Base-by-base conservation (phyloP, 176 grass and related monocot species). In the Triticum turgidum region DNA sequence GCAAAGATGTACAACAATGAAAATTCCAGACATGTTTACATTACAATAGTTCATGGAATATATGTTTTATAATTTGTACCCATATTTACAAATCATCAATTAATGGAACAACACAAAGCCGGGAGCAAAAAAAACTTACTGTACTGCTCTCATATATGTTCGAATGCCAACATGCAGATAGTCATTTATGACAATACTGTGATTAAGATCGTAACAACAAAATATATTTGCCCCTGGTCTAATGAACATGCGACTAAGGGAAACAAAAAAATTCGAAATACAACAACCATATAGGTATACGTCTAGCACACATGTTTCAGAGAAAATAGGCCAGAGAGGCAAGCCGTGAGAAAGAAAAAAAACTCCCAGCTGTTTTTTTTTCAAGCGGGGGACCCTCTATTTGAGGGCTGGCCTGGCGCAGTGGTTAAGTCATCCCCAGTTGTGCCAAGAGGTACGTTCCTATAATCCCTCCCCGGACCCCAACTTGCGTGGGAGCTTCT, bases 181-280 rank as follows among this genome's bases (percentile, higher is more conserved):
- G 5, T 66, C 0, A 32, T 66, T 66, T 66, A 66, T 32, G 12
- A 13, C 27, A 66, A 66, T 66, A 15, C 13, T 49, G 11, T 47
- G 12, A 49, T 65, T 29, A 65, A 65, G 25, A 30, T 62, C 3
- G 21, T 62, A 10, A 62, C 61, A 62, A 8, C n/a, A 86, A 84
- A 80, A 80, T n/a, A 67, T 65, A 81, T 49, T 38, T 56, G 21
- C 56, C 95, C 95, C 89, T 98, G 95, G 80, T 95, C 95, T 93
- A 44, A 9, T 18, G 92, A 93, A 81, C 91, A 93, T 77, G 95
- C 91, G 34, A 98, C 93, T 44, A 44, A 95, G 89, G 15, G 85
- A 98, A 88, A 84, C 91, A 89, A 9, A 89, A 89, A 90, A 90
- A 90, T 62, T 91, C 41, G 3, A 44, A 44, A 44, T 44, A 44